Conservation (phyloP, 495 filamentous ascomycete species). For the Talaromyces borbonicus region DNA sequence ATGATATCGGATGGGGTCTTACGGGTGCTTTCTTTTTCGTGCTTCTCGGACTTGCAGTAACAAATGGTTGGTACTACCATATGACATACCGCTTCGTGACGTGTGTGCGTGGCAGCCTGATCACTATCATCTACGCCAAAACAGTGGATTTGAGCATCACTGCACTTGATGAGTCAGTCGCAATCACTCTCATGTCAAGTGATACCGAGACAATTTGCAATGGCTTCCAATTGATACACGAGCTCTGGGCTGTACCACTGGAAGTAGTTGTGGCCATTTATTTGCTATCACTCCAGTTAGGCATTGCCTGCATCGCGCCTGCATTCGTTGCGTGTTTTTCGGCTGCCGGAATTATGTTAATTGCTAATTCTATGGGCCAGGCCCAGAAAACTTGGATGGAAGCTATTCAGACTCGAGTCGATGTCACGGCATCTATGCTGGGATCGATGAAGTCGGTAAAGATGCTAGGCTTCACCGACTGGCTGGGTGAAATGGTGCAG, state of each 20-base stretch:
- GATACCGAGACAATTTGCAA: constrained; percentile 40
- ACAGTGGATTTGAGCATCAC: constrained; percentile 29
- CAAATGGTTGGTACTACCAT: constrained; percentile 40
- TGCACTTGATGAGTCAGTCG: constrained; percentile 25
- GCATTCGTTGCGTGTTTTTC: constrained; percentile 25
- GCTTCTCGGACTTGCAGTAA: constrained; percentile 41
- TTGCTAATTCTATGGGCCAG: constrained; percentile 1
- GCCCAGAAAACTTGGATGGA: constrained; percentile 35
- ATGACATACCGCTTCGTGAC: constrained; percentile 46
- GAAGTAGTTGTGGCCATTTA: constrained; percentile 43
- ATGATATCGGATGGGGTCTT: constrained; percentile 40
- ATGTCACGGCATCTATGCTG: constrained; percentile 43
- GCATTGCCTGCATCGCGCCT: constrained; percentile 34
- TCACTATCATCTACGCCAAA: constrained; percentile 46
- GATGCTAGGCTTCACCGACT: constrained; percentile 37
- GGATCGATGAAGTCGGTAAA: constrained; percentile 50
- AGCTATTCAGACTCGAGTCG: constrained; percentile 47
- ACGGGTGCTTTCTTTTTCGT: constrained; percentile 41
- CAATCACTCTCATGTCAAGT: constrained; percentile 47
- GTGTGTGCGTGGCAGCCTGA: constrained; percentile 48
- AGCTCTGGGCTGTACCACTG: constrained; percentile 43
- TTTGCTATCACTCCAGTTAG: constrained; percentile 41
- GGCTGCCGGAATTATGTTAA: constrained; percentile 1
- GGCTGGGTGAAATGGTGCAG: constrained; percentile 31
- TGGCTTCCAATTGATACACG: constrained; percentile 30